A percentile compares a stretch with the other conserved stretches of the same genome.
These are phyloP conservation scores for Gynandropsis gynandra DNA, from an alignment of 345 rosid genomes.

Conservation along the genomic window DNA sequence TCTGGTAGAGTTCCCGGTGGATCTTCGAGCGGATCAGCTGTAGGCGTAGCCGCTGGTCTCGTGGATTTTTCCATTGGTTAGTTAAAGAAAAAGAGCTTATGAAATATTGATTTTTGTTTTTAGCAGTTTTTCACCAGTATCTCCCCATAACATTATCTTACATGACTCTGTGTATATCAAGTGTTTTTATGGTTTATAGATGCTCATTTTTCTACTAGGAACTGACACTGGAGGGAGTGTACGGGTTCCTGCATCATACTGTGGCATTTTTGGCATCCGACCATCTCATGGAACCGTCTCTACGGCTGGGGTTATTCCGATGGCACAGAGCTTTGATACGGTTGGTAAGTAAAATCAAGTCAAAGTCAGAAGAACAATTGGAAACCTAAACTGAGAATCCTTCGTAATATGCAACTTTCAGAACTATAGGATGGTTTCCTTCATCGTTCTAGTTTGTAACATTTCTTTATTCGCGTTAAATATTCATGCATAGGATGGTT, in stretches of 20 bases:
- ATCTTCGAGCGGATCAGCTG: conserved; percentile 98
- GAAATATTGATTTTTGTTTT: too few species aligned
- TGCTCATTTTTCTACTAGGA: too few species aligned
- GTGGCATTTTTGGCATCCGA: conserved; percentile 68
- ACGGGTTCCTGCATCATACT: conserved; percentile 77
- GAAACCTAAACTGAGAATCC: neutral
- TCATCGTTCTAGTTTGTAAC: conserved; percentile 8
- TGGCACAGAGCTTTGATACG: conserved; percentile 92
- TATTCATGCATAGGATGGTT: conserved; percentile 60
- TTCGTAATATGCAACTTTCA: neutral
- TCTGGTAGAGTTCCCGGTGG: conserved; percentile 76
- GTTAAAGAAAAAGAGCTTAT: neutral
- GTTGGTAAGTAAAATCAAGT: conserved; percentile 44
- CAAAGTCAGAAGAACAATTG: neutral
- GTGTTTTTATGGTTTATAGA: too few species aligned
- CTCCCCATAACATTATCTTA: too few species aligned
- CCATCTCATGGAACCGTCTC: conserved; percentile 64
- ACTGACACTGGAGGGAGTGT: conserved; percentile 94
- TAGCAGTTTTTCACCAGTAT: too few species aligned
- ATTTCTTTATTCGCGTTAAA: neutral
- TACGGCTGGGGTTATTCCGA: conserved; percentile 56
- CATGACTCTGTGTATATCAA: too few species aligned
- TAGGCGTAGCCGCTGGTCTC: conserved; percentile 73
- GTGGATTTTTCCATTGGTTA: conserved; percentile 85
- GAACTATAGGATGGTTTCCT: neutral